Conservation (phyloP, 768 basidiomycete genomes). For the Strobilomyces dryophilus region DNA sequence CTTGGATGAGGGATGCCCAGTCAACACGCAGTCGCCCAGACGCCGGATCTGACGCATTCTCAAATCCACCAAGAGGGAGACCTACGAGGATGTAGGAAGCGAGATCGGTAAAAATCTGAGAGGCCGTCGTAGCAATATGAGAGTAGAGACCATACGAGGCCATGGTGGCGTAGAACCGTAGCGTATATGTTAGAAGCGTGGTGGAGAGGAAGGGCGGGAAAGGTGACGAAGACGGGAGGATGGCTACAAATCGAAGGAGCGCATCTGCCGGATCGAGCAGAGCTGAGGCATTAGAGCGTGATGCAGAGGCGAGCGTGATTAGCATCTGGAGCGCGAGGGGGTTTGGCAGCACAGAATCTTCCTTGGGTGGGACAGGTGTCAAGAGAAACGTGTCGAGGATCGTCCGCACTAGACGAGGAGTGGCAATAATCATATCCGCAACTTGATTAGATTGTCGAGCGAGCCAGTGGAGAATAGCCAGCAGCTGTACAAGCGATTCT, state of each 20-base stretch:
- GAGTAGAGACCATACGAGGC: conserved; percentile 79
- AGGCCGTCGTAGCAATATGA: conserved; percentile 58
- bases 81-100: conserved; percentile 42
- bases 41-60: background rate
- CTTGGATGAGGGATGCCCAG: conserved; percentile 58
- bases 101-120: conserved; percentile 51
- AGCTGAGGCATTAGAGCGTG: conserved; percentile 60
- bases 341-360: conserved; percentile 33
- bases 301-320: conserved; percentile 53
- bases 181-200: conserved; percentile 49
- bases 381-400: conserved; percentile 57
- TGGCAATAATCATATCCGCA: conserved; percentile 49
- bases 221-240: conserved; percentile 44
- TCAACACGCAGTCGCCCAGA: conserved; percentile 35
- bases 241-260: conserved; percentile 67
- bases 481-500: conserved; percentile 51
- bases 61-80: background rate
- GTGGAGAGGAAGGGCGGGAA: conserved; percentile 36
- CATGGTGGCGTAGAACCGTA: conserved; percentile 61
- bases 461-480: conserved; percentile 57
- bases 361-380: conserved; percentile 42
- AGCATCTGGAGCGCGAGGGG: conserved; percentile 55
- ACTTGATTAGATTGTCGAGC: conserved; percentile 53
- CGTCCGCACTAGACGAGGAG: conserved; percentile 47
- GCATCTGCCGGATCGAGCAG: conserved; percentile 57